Evolutionary conservation across 2,329 filamentous ascomycete species (phyloP).

Genomic region (Polychaeton citri): DNA sequence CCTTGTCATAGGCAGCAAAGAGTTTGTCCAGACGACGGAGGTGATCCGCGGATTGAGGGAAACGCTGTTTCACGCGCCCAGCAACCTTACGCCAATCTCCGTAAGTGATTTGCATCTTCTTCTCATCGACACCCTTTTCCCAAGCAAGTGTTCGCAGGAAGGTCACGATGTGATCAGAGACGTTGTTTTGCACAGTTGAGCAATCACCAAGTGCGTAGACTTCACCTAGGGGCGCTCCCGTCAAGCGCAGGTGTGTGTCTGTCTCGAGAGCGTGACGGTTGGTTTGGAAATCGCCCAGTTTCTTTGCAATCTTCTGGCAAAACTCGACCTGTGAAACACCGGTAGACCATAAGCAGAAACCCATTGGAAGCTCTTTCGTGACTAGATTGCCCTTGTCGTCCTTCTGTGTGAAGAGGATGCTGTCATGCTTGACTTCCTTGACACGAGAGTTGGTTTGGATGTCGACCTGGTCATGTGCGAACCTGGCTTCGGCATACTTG

Average conservation of each 20-base stretch:
- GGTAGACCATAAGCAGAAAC: conserved; percentile 96
- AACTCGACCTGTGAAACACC: conserved; percentile 80
- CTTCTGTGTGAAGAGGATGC: conserved; percentile 80
- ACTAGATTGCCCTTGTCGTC: conserved; percentile 56
- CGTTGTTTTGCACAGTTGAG: conserved; percentile 91
- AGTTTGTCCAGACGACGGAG: conserved; percentile 80
- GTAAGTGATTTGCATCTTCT: conserved; percentile 77
- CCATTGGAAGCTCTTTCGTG: conserved; percentile 89
- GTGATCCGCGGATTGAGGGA: conserved; percentile 80
- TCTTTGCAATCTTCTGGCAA: conserved; percentile 60
- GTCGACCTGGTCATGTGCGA: conserved; percentile 80
- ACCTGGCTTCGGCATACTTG: conserved; percentile 79
- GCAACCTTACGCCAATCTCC: conserved; percentile 79
- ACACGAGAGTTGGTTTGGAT: conserved; percentile 89
- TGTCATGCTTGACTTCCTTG: conserved; percentile 71
- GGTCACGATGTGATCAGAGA: conserved; percentile 77
- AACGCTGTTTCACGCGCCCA: conserved; percentile 68
- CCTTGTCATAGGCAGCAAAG: conserved; percentile 83
- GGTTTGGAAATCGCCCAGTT: conserved; percentile 58
- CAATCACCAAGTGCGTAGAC: conserved; percentile 97
- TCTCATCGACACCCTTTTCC: conserved; percentile 81
- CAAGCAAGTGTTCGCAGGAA: conserved; percentile 84
- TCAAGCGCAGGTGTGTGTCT: conserved; percentile 79
- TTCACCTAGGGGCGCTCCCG: conserved; percentile 78
- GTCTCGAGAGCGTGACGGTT: conserved; percentile 91